Evolutionary conservation across 2,329 filamentous ascomycete species (phyloP).

Genomic region (Westerdykella ornata): DNA sequence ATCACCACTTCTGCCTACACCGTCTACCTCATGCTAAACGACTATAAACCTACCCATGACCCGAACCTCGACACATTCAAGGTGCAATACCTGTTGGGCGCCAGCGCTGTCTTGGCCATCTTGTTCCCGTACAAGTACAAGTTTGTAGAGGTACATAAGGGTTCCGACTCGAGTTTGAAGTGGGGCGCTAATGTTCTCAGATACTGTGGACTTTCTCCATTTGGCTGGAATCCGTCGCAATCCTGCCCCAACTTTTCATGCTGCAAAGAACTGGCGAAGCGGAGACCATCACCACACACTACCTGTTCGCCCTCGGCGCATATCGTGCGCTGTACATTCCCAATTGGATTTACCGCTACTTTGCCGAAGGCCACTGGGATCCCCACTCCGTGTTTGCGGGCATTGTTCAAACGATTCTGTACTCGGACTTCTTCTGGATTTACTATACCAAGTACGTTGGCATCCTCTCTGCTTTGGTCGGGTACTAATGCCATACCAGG

Average conservation of each 20-base stretch:
- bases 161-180: constrained; percentile 13
- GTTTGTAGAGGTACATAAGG: constrained; percentile 52
- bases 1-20: constrained; percentile 86
- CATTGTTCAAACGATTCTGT: constrained; percentile 86
- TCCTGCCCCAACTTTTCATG: constrained; percentile 96
- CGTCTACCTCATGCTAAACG: constrained; percentile 94
- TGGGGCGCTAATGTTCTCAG: constrained; percentile 39
- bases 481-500: constrained; percentile 27
- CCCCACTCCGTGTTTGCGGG: constrained; percentile 84
- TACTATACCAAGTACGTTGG: constrained; percentile 83
- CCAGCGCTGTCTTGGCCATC: constrained; percentile 69
- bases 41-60: constrained; percentile 96
- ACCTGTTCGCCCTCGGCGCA: constrained; percentile 84
- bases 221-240: constrained; percentile 95
- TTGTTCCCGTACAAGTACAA: constrained; percentile 82
- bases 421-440: constrained; percentile 99
- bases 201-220: constrained; percentile 97
- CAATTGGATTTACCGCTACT: constrained; percentile 94
- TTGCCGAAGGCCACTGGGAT: constrained; percentile 66
- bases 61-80: constrained; percentile 96
- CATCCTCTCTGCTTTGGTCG: not conserved
- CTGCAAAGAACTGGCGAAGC: constrained; percentile 94
- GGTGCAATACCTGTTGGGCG: constrained; percentile 85
- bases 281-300: constrained; percentile 98
- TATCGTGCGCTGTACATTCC: constrained; percentile 96